These are phyloP conservation scores for Neltuma alba DNA, from an alignment of 306 rosid genomes.

Conservation along the genomic window DNA sequence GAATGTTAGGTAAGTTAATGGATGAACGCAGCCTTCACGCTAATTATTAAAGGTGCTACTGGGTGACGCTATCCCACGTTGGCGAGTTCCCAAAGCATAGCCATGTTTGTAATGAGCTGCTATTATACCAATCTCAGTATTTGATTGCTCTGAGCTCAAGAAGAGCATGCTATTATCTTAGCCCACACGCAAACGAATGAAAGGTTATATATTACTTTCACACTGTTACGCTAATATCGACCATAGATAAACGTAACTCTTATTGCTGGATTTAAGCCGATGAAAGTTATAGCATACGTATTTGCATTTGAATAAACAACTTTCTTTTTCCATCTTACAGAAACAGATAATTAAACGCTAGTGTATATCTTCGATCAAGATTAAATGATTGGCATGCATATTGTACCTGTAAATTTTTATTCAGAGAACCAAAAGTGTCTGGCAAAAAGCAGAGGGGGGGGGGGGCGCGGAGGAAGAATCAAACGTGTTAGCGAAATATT, in stretches of 20 bases:
- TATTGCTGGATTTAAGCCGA: neutral
- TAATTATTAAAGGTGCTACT: neutral
- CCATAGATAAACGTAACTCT: neutral
- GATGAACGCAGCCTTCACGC: neutral
- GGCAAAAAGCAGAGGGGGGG: no score
- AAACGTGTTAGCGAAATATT: neutral
- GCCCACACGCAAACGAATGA: neutral
- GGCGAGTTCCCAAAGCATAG: neutral
- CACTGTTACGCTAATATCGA: neutral
- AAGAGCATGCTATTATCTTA: neutral
- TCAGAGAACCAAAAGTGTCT: no score
- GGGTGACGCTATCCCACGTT: neutral
- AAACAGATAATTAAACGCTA: no score
- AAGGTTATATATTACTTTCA: neutral
- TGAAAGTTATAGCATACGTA: neutral
- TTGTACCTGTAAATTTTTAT: neutral
- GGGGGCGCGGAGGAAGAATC: no score
- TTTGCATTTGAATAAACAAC: neutral
- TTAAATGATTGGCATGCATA: neutral
- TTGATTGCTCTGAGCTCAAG: neutral
- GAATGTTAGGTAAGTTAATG: slow-evolving; percentile 32
- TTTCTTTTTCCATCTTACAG: neutral
- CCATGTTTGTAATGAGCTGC: slow-evolving; percentile 11
- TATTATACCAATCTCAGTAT: neutral
- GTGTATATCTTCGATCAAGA: neutral